Base-by-base conservation (phyloP, 1,139 yeast genomes). In the Kazachstania sp. region DNA sequence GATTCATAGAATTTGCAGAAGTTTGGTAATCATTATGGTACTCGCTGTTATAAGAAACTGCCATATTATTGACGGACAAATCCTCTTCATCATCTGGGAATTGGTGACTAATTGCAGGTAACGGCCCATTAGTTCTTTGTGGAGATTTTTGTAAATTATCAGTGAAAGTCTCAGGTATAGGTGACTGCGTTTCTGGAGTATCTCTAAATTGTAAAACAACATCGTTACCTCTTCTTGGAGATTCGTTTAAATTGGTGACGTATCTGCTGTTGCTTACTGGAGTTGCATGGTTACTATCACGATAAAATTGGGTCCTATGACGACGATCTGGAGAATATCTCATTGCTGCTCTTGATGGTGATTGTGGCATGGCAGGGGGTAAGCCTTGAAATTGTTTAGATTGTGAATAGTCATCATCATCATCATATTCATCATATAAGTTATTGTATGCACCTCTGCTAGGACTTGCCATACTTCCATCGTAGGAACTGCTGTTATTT, bases 71-170 rank as follows among this genome's bases (percentile, higher is more conserved):
- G 3, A 34, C 41, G 15, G 40, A 38, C 20, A 45, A 45, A 37
- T 72, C 74, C 43, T 73, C 73, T 18, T 39, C 45, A 29, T 39
- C 45, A 26, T 46, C 49, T 31, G 44, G 46, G 39, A 41, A 43
- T 13, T 43, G 28, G 35, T 40, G 42, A n/a, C 32, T 36, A 5
- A 72, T 66, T 26, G 76, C 71, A 12, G 75, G 66, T 11, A 79
- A 65, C 13, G 78, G 72, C 3, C 75, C 74, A 45, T 67, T 70
- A 43, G 72, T 72, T 60, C 86, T 75, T 49, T 71, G 75, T 32
- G 92, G 92, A 0, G 88, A 82, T 56, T 82, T 88, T 54, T 75
- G 68, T 23, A 76, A 70, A 1, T 87, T 79, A 56, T 72, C 81
- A 47, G 75, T 74, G 44, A 60, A 65, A 52, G 69, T 62, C 20